phyloP scores from a whole-genome alignment of 768 basidiomycete species.

The Suillus tomentosus region DNA sequence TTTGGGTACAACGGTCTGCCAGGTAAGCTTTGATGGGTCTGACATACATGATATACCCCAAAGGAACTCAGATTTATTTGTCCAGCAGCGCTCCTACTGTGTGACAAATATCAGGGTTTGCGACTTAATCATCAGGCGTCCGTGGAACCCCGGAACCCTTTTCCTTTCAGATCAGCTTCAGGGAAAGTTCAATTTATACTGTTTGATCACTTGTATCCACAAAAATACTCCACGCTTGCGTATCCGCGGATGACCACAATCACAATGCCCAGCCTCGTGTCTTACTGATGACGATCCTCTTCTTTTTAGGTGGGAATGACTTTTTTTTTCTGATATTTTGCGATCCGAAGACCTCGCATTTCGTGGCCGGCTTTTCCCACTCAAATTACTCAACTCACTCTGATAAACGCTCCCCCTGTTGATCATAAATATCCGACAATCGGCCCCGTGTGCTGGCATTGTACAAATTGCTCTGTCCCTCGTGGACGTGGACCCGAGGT shows the following conservation, averaged over 20 bases:
- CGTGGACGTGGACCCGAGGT: background rate
- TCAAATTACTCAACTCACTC: background rate
- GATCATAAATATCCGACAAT: background rate
- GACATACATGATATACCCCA: background rate
- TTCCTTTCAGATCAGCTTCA: background rate
- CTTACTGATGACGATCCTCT: too few species aligned
- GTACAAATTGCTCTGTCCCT: background rate
- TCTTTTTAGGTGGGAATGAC: background rate
- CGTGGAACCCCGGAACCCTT: background rate
- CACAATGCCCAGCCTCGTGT: background rate
- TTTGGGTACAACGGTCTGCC: background rate
- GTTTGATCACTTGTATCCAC: background rate
- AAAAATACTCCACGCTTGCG: background rate
- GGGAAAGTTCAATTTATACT: background rate
- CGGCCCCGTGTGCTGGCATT: background rate
- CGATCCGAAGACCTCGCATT: background rate
- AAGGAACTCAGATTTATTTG: background rate
- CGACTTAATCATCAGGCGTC: slow-evolving; percentile 3
- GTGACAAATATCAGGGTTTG: background rate
- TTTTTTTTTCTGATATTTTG: background rate
- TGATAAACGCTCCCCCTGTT: background rate
- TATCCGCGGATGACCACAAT: background rate
- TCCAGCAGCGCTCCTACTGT: background rate
- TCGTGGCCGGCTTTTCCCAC: background rate
- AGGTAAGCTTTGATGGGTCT: background rate